phyloP scores from a whole-genome alignment of 768 basidiomycete species.

The Termitomyces sp. region DNA sequence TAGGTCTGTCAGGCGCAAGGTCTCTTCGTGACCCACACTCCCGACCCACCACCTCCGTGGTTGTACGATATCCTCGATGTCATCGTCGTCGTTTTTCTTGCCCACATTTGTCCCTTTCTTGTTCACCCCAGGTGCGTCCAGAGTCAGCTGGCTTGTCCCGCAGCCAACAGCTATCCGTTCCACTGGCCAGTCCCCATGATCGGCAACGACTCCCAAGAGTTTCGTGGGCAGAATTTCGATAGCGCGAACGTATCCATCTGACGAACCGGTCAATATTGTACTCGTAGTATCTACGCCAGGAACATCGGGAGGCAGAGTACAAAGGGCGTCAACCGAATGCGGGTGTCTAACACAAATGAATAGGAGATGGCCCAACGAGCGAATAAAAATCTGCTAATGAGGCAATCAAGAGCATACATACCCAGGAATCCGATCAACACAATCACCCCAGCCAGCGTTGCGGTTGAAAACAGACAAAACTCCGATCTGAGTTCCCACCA shows the following conservation, averaged over 20 bases:
- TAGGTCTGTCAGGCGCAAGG: conserved; percentile 79
- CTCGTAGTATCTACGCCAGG: conserved; percentile 57
- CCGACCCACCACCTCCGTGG: conserved; percentile 70
- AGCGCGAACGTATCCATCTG: conserved; percentile 85
- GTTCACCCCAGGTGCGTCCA: conserved; percentile 19
- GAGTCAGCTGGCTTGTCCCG: conserved; percentile 27
- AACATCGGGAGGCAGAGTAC: conserved; percentile 59
- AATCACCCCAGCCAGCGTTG: conserved; percentile 84
- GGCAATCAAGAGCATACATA: conserved; percentile 40
- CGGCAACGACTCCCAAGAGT: conserved; percentile 83
- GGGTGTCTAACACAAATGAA: conserved; percentile 62
- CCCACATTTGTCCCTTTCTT: conserved; percentile 5
- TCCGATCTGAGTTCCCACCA: conserved; percentile 88
- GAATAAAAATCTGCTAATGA: not conserved
- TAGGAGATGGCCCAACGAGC: not conserved
- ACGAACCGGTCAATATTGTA: conserved; percentile 84
- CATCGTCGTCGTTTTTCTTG: conserved; percentile 9
- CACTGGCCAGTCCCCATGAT: conserved; percentile 90
- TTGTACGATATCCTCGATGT: conserved; percentile 14
- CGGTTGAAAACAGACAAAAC: conserved; percentile 89
- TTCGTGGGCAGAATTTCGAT: conserved; percentile 87
- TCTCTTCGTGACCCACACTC: conserved; percentile 88
- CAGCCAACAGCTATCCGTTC: conserved; percentile 72
- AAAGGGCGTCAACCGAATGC: conserved; percentile 84
- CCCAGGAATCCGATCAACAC: conserved; percentile 88